A percentile compares a stretch with the other conserved stretches of the same genome.
These are phyloP conservation scores for Didymella pomorum DNA, from an alignment of 2,329 filamentous ascomycete genomes.

Conservation along the genomic window DNA sequence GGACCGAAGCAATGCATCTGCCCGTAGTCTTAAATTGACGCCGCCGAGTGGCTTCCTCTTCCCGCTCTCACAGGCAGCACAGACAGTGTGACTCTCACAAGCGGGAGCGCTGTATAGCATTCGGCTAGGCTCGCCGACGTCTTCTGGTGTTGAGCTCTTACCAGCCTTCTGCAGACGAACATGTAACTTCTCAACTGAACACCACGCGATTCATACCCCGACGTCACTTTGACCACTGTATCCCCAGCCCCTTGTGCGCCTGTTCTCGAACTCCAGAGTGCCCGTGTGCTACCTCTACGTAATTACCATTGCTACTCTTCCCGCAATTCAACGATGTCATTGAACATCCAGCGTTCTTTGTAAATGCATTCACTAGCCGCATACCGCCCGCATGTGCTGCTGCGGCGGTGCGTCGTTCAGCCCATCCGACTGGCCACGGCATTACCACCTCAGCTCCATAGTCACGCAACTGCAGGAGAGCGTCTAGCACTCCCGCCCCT, in stretches of 20 bases:
- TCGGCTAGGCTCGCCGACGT: slow-evolving; percentile 2
- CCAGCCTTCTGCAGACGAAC: not conserved
- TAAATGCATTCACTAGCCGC: slow-evolving; percentile 9
- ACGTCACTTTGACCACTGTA: slow-evolving; percentile 14
- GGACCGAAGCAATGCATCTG: not conserved
- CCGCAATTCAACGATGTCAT: not conserved
- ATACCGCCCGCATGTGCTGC: slow-evolving; percentile 3
- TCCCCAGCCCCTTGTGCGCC: slow-evolving; percentile 4
- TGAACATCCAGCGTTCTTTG: not conserved
- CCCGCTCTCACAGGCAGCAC: slow-evolving; percentile 20
- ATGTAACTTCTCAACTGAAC: slow-evolving; percentile 8
- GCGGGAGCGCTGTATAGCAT: slow-evolving; percentile 6
- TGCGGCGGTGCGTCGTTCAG: slow-evolving; percentile 2
- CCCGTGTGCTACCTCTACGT: slow-evolving; percentile 1
- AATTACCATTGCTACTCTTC: not conserved
- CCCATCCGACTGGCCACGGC: slow-evolving; percentile 13
- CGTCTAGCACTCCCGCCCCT: slow-evolving; percentile 34
- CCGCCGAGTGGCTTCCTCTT: not conserved
- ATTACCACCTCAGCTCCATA: slow-evolving; percentile 6
- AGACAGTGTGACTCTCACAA: slow-evolving; percentile 8
- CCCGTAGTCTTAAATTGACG: not conserved
- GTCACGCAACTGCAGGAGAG: slow-evolving; percentile 26
- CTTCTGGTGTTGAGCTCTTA: slow-evolving; percentile 9
- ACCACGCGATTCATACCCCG: slow-evolving; percentile 11
- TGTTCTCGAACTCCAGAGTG: not conserved